Base-by-base conservation (phyloP, 345 rosid species). In the Tarenaya hassleriana region DNA sequence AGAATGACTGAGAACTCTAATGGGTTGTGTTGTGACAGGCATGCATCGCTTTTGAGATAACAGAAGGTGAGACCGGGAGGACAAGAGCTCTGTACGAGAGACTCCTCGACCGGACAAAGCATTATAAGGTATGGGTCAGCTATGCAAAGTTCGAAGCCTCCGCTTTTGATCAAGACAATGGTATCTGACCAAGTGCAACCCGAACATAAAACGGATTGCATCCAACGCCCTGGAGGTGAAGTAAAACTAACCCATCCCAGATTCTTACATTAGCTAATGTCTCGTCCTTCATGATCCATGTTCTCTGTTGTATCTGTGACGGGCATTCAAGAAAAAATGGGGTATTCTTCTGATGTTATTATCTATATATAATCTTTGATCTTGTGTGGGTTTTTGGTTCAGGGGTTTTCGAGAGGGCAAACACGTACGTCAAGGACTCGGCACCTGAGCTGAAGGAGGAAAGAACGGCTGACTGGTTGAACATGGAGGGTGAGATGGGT, bases 101-200 rank as follows among this genome's bases (percentile, higher is more conserved):
- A 53, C 79, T 87, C 13, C 63, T 87, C 56, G 87, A 82, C 53
- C 81, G 96, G 11, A 91, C 96, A 8, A 84, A 87, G 69, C 96
- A 91, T 58, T 63, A 84, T 67, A 91, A 91, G 74, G 98, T 84
- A 10, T 91, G 98, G 98, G 73, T 84, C 10, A 91, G 96, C 62
- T 91, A 71, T 75, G 92, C 89, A 0, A 84, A 86, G 68, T 91
- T 84, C 62, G 96, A 91, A 74, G 87, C 79, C n/a, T 70, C 92
- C 66, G 72, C 78, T 34, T 56, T 61, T 14, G 82, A 69, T 42
- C 14, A 59, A 56, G n/a, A n/a, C n/a, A n/a, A n/a, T 77, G 60
- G 76, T 67, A 17, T 54, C 64, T 31, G 63, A 49, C 39, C 55
- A 67, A 34, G 58, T 51, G 21, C 52, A 42, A 5, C 41, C 10